Conservation (phyloP, 1,139 yeast genomes). For the Blastobotrys indianensis region DNA sequence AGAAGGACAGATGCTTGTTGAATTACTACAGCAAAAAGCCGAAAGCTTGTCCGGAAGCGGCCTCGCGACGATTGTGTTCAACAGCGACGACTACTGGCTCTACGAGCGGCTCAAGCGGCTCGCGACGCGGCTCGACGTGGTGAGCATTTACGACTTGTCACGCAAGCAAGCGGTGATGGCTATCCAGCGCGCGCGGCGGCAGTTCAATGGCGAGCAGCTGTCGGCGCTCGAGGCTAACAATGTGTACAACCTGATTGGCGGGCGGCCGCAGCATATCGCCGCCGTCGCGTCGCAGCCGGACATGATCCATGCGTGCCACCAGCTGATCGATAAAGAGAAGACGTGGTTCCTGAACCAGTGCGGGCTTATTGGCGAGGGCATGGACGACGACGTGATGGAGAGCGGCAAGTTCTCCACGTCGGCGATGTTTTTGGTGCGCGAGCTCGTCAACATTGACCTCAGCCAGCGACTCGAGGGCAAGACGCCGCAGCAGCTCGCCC, state of each 20-base stretch:
- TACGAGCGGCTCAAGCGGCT: constrained; percentile 68
- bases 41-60: constrained; percentile 74
- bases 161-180: constrained; percentile 54
- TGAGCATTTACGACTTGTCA: constrained; percentile 63
- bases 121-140: constrained; percentile 69
- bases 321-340: constrained; percentile 69
- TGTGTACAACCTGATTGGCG: constrained; percentile 70
- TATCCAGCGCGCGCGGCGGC: constrained; percentile 47
- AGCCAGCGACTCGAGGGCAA: constrained; percentile 22
- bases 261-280: constrained; percentile 76
- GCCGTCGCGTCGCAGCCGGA: constrained; percentile 65
- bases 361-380: constrained; percentile 64
- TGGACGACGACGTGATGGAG: constrained; percentile 91
- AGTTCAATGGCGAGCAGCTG: constrained; percentile 40
- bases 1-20: constrained; percentile 66
- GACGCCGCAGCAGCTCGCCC: constrained; percentile 20
- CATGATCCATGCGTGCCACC: constrained; percentile 59
- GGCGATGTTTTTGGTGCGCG: constrained; percentile 71
- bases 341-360: constrained; percentile 85
- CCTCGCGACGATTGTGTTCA: constrained; percentile 66
- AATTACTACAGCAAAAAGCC: constrained; percentile 75
- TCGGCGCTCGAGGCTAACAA: constrained; percentile 43
- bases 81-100: constrained; percentile 84
- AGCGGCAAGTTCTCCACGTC: constrained; percentile 71
- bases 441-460: constrained; percentile 61